Evolutionary conservation across 208 protist species (phyloP), one percentile per base, ranked within the genome.

Genomic region (Acanthamoeba sp.): DNA sequence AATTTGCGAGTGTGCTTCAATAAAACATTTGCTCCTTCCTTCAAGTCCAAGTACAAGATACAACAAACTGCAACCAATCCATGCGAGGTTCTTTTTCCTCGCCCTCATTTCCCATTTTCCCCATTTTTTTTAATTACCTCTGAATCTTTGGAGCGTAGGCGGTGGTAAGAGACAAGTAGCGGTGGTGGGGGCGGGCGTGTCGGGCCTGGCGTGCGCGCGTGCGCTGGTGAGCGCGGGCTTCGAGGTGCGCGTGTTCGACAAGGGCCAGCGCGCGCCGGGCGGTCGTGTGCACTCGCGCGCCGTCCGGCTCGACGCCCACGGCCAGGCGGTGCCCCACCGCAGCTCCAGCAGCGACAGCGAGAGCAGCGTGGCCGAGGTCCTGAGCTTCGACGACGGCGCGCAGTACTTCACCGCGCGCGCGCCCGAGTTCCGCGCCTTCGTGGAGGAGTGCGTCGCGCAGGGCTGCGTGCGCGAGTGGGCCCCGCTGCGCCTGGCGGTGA

Each of bases 401-500:
- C 73, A 84, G 73, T 84, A 84, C 73, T 84, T 84, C 40, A 84
- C 73, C 22, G 32, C 36, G 36, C 32, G 40, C 7, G 73, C 22
- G 36, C 73, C 73, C 40, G 40, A 52, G 32, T 84, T 84, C 40
- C 36, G 32, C 24, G 34, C 20, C n/a, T 20, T 48, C 24, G 40
- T 48, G 40, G 36, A 48, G 40, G 36, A 84, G 73, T 38, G 36
- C 73, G 40, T 84, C n/a, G 73, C 32, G 34, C 36, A 14, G 73
- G 73, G 73, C 16, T 84, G 32, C 40, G 73, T 84, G 18, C 73
- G 40, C 16, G 73, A 84, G 73, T 84, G 73, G 73, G 24, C 20
- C 20, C 62, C 62, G 1, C 18, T 38, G n/a, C 73, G 73, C 10
- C 10, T 84, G 32, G 73, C 73, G 32, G 73, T 48, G 24, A 84